A percentile compares a stretch with the other conserved stretches of the same genome.
These are phyloP conservation scores for Sisymbrium irio DNA, from an alignment of 345 rosid genomes.

Conservation along the genomic window DNA sequence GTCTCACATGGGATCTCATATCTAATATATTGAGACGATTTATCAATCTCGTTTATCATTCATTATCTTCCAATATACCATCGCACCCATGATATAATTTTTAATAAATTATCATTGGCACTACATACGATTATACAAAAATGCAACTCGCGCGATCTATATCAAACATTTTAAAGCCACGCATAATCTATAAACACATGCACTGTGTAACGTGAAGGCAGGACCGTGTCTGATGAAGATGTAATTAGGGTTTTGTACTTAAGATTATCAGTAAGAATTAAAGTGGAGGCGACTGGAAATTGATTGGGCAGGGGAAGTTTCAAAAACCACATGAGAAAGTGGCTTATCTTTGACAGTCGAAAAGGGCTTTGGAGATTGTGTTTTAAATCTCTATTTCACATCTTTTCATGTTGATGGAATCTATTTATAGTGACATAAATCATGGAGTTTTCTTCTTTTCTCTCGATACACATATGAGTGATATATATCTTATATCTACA, in stretches of 20 bases:
- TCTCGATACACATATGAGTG: neutral
- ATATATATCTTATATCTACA: neutral
- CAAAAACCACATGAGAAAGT: constrained; percentile 38
- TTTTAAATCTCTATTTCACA: neutral
- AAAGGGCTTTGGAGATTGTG: neutral
- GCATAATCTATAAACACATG: neutral
- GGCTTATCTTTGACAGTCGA: constrained; percentile 30
- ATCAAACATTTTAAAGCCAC: neutral
- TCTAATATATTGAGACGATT: neutral
- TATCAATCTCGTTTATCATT: neutral
- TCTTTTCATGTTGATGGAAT: constrained; percentile 11
- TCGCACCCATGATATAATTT: neutral
- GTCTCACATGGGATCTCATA: neutral
- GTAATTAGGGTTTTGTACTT: neutral
- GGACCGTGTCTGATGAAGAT: constrained; percentile 45
- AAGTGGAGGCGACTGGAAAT: constrained; percentile 27
- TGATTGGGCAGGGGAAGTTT: constrained; percentile 32
- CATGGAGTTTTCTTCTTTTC: constrained; percentile 21
- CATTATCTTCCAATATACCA: neutral
- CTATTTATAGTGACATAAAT: constrained; percentile 26
- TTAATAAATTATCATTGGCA: neutral
- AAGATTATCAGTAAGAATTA: constrained; percentile 9
- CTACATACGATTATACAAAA: neutral
- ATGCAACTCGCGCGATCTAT: neutral
- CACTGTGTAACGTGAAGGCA: constrained; percentile 31